Conservation (phyloP, 148 eudicot genomes). For the Linanthus parryae region DNA sequence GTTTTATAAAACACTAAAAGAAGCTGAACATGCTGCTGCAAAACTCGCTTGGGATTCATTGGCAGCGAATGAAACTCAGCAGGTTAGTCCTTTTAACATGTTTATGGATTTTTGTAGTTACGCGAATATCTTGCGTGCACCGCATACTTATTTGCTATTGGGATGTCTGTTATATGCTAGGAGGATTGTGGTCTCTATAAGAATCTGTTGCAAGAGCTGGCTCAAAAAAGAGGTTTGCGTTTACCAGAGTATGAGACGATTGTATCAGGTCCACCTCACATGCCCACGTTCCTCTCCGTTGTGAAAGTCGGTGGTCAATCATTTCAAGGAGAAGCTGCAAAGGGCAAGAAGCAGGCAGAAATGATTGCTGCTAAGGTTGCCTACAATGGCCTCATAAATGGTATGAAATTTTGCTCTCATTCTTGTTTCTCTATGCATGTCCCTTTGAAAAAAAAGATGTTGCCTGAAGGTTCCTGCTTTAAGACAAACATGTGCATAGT, state of each 20-base stretch:
- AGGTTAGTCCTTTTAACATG: conserved; percentile 35
- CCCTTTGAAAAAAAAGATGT: background rate
- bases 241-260: conserved; percentile 51
- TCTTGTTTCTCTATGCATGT: background rate
- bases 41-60: conserved; percentile 51
- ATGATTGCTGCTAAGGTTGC: conserved; percentile 76
- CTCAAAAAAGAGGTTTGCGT: conserved; percentile 36
- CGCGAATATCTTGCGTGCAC: background rate
- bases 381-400: conserved; percentile 36
- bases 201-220: conserved; percentile 56
- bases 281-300: conserved; percentile 41
- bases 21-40: conserved; percentile 85
- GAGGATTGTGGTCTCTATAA: conserved; percentile 52
- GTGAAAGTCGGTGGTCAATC: conserved; percentile 36
- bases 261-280: conserved; percentile 51
- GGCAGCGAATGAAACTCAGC: conserved; percentile 31
- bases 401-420: conserved; percentile 28
- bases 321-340: conserved; percentile 62
- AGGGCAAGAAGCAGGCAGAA: conserved; percentile 75
- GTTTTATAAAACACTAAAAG: conserved; percentile 49
- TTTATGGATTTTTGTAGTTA: background rate
- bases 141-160: background rate
- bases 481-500: too few species aligned
- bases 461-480: background rate
- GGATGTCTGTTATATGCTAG: conserved; percentile 24